Evolutionary conservation across 257 asterid species (phyloP).

Genomic region (Orobanche coerulescens): DNA sequence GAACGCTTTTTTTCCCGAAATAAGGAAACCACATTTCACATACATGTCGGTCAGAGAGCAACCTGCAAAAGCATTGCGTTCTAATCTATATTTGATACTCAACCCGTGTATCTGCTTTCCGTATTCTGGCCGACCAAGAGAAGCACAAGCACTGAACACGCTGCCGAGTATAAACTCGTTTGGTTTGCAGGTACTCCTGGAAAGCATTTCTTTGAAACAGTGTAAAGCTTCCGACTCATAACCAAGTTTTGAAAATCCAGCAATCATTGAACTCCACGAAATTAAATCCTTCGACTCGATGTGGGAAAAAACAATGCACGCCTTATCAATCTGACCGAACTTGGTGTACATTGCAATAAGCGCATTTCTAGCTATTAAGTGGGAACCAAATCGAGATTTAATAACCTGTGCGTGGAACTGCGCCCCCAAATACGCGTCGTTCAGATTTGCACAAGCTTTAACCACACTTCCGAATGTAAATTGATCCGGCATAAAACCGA

Average conservation of each 20-base stretch:
- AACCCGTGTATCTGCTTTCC: slow-evolving; percentile 64
- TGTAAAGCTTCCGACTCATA: slow-evolving; percentile 47
- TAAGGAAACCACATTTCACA: slow-evolving; percentile 54
- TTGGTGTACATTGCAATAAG: slow-evolving; percentile 61
- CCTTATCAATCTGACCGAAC: slow-evolving; percentile 37
- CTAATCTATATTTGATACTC: slow-evolving; percentile 47
- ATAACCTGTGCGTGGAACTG: slow-evolving; percentile 57
- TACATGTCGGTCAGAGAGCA: slow-evolving; percentile 78
- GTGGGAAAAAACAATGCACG: slow-evolving; percentile 35
- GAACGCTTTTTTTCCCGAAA: slow-evolving; percentile 51
- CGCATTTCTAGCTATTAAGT: slow-evolving; percentile 62
- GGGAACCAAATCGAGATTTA: slow-evolving; percentile 50
- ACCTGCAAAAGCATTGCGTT: slow-evolving; percentile 45
- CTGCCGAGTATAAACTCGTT: slow-evolving; percentile 67
- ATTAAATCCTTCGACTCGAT: slow-evolving; percentile 52
- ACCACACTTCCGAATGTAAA: slow-evolving; percentile 64
- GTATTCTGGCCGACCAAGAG: slow-evolving; percentile 36
- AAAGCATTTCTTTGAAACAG: slow-evolving; percentile 56
- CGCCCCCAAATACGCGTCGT: slow-evolving; percentile 34
- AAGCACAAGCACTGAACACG: slow-evolving; percentile 56
- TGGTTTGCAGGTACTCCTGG: slow-evolving; percentile 33
- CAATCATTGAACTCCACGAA: slow-evolving; percentile 79
- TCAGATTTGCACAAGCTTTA: slow-evolving; percentile 46
- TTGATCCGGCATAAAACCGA: slow-evolving; percentile 46
- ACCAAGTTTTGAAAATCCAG: slow-evolving; percentile 67